Evolutionary conservation across 495 filamentous ascomycete species (phyloP), one percentile per base, ranked within the genome.

Genomic region (Neurospora sp.): DNA sequence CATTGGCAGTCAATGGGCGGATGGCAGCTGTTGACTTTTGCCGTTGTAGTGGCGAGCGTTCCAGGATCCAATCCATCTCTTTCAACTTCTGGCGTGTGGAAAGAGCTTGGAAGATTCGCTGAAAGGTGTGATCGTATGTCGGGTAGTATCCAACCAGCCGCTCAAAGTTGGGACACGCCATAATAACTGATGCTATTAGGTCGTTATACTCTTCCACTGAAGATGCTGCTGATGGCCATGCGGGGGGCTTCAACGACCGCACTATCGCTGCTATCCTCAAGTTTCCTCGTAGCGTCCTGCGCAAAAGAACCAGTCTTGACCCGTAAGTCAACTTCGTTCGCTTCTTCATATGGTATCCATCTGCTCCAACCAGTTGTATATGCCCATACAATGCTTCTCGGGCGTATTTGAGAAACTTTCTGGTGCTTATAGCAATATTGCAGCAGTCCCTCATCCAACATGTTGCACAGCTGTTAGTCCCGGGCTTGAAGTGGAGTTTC

Each of bases 81-180:
- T 89, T 92, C 59, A 97, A 77, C 27, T 88, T 89, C 70, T 82
- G 86, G 39, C 93, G 84, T 2, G 93, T 94, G 2, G 93, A 93
- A 59, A 98, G 80, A 1, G 94, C 93, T 77, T 95, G 89, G 22
- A 91, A 90, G 9, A 94, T 79, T 45, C 92, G 90, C 76, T 92
- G 90, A 74, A 91, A 94, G 59, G 89, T 85, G 77, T 93, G 90
- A 69, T 89, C 85, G 77, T 93, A 94, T 8, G 87, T 83, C 8
- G 90, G 86, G 76, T 91, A 89, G 74, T 90, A 88, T 3, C 94
- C 93, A 41, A 89, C 80, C 20, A 97, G 81, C 53, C 87, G 84
- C 77, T 97, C 93, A 45, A 98, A 81, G 77, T 96, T 95, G 10
- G 93, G 93, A 78, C 94, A 97, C 6, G 88, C 83, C 90, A 94